phyloP scores from a whole-genome alignment of 2,329 filamentous ascomycete genomes.

The Nigrograna mackinnonii region DNA sequence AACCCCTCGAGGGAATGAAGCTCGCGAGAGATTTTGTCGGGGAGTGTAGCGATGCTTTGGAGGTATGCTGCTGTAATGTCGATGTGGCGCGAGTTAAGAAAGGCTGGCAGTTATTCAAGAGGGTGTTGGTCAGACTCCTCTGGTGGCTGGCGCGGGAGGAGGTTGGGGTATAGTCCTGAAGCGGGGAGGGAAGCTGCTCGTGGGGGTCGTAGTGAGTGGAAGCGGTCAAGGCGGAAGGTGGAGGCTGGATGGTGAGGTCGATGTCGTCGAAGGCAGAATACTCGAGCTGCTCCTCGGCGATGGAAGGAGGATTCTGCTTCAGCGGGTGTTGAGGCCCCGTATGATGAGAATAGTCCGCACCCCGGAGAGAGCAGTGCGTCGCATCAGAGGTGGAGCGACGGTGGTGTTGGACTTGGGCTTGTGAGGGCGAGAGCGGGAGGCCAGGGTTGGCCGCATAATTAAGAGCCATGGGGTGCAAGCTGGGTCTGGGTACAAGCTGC shows the following conservation, averaged over 20 bases:
- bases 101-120: conserved; percentile 41
- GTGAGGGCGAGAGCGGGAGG: conserved; percentile 20
- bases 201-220: conserved; percentile 40
- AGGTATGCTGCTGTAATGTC: conserved; percentile 42
- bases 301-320: conserved; percentile 25
- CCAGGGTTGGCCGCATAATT: conserved; percentile 11
- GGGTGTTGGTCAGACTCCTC: conserved; percentile 37
- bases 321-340: too few species aligned
- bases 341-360: conserved; percentile 19
- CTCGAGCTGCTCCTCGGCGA: conserved; percentile 15
- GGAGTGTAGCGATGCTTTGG: conserved; percentile 39
- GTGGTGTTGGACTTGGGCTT: too few species aligned
- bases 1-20: conserved; percentile 39
- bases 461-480: conserved; percentile 16
- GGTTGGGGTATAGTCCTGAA: conserved; percentile 20
- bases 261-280: conserved; percentile 34
- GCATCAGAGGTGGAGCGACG: conserved; percentile 28
- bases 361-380: conserved; percentile 30
- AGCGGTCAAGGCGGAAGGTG: conserved; percentile 36
- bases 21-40: conserved; percentile 43
- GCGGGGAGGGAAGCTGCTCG: conserved; percentile 25
- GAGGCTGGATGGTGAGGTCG: conserved; percentile 34
- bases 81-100: conserved; percentile 38
- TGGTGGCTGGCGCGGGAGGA: conserved; percentile 29
- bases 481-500: too few species aligned